Evolutionary conservation across 352 stramenopile genomes (phyloP), one percentile per base, ranked within the genome.

Genomic region (Phytophthora capsici): DNA sequence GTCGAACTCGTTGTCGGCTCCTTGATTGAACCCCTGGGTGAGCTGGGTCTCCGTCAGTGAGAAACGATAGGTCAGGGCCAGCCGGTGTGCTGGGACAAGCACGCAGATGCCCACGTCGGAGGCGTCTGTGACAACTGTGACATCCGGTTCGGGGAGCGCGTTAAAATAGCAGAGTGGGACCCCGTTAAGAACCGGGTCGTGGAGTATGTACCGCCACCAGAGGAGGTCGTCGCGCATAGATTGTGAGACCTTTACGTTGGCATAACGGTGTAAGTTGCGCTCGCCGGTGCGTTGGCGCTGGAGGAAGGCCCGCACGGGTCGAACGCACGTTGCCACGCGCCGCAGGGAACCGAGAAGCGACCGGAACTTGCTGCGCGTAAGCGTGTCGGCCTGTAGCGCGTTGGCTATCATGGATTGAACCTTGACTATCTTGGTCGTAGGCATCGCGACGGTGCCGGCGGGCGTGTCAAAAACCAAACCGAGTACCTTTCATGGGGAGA

Each of bases 401-500:
- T 12, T 7, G 8, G 41, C 30, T 1, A 53, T 32, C 4, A 53
- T n/a, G 6, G 10, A 7, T 16, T 32, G 32, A 4, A 28, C 38
- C 10, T 60, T 64, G 1, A n/a, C 0, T 7, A 59, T 43, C 17
- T 64, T 69, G 3, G 8, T 0, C 14, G 2, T 1, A 1, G 53
- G 36, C 53, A 69, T 69, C 6, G 47, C 6, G 0, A 73, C 55
- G 13, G 58, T 50, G 1, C 13, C 12, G 0, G 17, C 7, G 1
- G 14, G 14, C 0, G 69, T 66, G 28, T 73, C 45, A 26, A 77
- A 73, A 0, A 56, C 10, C 0, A 77, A 41, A 0, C 48, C 28
- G 16, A 55, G 48, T 12, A 62, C 50, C 26, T 65, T 55, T 4
- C 68, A 76, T 1, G 30, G 22, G 0, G 58, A 50, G 17, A 73